Evolutionary conservation across 2,329 filamentous ascomycete genomes (phyloP).

Genomic region (Arthrinium phaeospermum): DNA sequence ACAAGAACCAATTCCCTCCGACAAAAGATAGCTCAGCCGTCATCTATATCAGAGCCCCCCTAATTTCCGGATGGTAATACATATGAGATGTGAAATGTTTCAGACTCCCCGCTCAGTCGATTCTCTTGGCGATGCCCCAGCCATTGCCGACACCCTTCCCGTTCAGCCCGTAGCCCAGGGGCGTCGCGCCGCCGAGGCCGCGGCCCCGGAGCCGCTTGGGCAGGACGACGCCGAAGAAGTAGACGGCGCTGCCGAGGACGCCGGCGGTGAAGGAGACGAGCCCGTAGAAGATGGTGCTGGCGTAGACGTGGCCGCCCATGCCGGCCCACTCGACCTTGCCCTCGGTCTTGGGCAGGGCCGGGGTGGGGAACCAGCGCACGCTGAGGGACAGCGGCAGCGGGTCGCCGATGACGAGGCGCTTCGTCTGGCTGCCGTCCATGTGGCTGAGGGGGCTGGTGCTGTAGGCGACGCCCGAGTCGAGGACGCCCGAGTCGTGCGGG

Average conservation of each 20-base stretch:
- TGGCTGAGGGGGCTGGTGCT: constrained; percentile 75
- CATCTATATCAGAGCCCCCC: neutral
- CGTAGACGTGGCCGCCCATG: constrained; percentile 67
- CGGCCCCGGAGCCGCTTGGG: constrained; percentile 58
- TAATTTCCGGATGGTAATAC: neutral
- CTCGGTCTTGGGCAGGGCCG: constrained; percentile 71
- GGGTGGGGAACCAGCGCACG: constrained; percentile 85
- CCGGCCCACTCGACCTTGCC: constrained; percentile 69
- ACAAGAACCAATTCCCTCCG: neutral
- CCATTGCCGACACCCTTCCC: constrained; percentile 58
- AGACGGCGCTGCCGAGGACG: constrained; percentile 58
- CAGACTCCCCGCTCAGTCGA: constrained; percentile 44
- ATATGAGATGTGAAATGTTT: neutral
- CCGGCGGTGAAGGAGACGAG: constrained; percentile 65
- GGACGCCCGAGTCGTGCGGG: constrained; percentile 74
- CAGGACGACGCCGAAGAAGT: constrained; percentile 66
- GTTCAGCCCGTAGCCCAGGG: constrained; percentile 54
- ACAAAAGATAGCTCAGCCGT: neutral
- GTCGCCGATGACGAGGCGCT: constrained; percentile 86
- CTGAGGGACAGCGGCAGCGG: constrained; percentile 78
- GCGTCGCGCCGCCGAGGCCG: constrained; percentile 61
- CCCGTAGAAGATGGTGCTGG: constrained; percentile 68
- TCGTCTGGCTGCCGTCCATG: constrained; percentile 56
- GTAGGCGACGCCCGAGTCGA: constrained; percentile 89
- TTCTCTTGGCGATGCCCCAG: constrained; percentile 64